Evolutionary conservation across 2,329 filamentous ascomycete species (phyloP).

Genomic region (Immersiporthe knoxdaviesiana): DNA sequence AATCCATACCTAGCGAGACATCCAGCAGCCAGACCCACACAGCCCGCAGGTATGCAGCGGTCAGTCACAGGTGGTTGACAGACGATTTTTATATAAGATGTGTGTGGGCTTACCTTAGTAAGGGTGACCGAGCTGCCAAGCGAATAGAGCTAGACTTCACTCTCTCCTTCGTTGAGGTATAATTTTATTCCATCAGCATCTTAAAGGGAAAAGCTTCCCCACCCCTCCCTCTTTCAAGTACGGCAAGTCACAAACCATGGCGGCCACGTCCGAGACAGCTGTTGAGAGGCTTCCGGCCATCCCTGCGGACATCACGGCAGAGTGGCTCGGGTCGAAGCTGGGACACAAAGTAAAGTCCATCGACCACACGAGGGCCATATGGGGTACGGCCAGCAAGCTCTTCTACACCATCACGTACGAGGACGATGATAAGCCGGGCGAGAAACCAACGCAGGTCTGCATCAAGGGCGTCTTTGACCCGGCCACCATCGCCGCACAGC

Average conservation of each 20-base stretch:
- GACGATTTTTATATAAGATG: neutral
- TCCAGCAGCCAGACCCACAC: neutral
- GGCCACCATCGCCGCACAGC: constrained; percentile 1
- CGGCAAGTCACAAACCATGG: neutral
- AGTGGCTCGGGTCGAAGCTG: constrained; percentile 37
- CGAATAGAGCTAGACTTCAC: neutral
- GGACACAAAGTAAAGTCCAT: constrained; percentile 36
- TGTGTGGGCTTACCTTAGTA: neutral
- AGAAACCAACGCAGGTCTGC: constrained; percentile 29
- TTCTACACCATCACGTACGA: constrained; percentile 39
- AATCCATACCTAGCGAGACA: neutral
- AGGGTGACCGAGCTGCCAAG: neutral
- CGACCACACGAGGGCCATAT: constrained; percentile 32
- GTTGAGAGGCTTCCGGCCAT: constrained; percentile 33
- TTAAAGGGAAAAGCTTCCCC: no score
- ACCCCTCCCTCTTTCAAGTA: neutral
- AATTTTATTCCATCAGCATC: no score
- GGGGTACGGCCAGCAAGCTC: constrained; percentile 37
- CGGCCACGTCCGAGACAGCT: neutral
- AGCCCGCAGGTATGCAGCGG: neutral
- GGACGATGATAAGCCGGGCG: constrained; percentile 29
- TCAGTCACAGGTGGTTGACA: neutral
- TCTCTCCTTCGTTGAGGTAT: no score
- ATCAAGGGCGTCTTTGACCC: constrained; percentile 24
- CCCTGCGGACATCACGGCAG: constrained; percentile 34